Evolutionary conservation across 192 early-diverging fungal genomes (phyloP).

Genomic region (Umbelopsis sp.): DNA sequence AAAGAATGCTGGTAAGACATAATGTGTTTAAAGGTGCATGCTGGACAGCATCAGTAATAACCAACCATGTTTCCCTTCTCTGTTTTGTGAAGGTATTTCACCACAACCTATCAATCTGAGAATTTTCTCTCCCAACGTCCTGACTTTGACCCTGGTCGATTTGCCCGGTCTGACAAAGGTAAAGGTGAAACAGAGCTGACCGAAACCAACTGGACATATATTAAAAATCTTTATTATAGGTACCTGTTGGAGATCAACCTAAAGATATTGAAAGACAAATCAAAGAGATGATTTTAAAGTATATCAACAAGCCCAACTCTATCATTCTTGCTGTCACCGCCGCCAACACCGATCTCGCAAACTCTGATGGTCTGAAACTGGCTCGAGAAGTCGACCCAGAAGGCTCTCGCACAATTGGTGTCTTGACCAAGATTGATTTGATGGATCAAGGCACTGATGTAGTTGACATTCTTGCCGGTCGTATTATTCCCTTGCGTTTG

Average conservation of each 20-base stretch:
- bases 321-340: conserved; percentile 98
- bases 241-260: conserved; percentile 98
- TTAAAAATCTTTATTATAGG: conserved; percentile 38
- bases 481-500: conserved; percentile 94
- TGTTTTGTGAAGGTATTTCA: conserved; percentile 84
- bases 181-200: not conserved
- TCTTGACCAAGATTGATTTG: conserved; percentile 98
- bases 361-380: conserved; percentile 98
- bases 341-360: conserved; percentile 98
- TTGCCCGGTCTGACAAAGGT: conserved; percentile 98
- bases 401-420: conserved; percentile 97
- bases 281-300: conserved; percentile 97
- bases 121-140: conserved; percentile 96
- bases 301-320: conserved; percentile 95
- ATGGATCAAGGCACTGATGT: conserved; percentile 99
- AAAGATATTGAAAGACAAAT: conserved; percentile 99
- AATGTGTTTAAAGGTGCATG: not conserved
- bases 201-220: not conserved
- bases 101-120: conserved; percentile 96
- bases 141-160: conserved; percentile 98
- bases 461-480: conserved; percentile 96
- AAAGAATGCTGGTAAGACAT: conserved; percentile 62
- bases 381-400: conserved; percentile 99
- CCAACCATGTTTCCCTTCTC: not conserved
- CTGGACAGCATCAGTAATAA: not conserved